phyloP scores from a whole-genome alignment of 164 flowering plant species.

The Buxus sempervirens region DNA sequence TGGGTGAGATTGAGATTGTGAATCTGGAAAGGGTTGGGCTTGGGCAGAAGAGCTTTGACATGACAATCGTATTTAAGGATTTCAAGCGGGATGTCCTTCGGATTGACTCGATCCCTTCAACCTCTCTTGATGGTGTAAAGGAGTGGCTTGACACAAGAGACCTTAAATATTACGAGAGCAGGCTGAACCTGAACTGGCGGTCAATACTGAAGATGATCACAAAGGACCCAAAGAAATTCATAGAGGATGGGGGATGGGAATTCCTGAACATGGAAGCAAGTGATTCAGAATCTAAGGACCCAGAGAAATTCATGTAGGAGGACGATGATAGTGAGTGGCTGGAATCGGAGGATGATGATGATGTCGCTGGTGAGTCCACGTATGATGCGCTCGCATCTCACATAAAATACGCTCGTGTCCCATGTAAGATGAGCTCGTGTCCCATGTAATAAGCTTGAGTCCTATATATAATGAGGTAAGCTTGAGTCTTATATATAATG shows the following conservation, averaged over 20 bases:
- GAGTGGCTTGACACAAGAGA: conserved; percentile 72
- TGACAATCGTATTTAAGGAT: conserved; percentile 68
- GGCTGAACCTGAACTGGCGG: conserved; percentile 56
- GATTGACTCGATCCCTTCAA: conserved; percentile 59
- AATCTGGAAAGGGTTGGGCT: conserved; percentile 65
- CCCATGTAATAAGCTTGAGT: no score
- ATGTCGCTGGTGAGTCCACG: no score
- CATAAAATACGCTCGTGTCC: no score
- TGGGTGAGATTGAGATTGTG: conserved; percentile 66
- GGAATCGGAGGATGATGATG: conserved; percentile 28
- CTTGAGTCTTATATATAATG: no score
- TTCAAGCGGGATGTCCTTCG: conserved; percentile 62
- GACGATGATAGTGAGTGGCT: conserved; percentile 22
- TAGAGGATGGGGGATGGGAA: conserved; percentile 71
- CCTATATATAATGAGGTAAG: no score
- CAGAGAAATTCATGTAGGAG: conserved; percentile 45
- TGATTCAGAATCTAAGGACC: conserved; percentile 51
- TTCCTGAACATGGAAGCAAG: conserved; percentile 59
- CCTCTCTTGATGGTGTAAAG: conserved; percentile 62
- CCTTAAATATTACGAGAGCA: conserved; percentile 63
- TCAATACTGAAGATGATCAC: conserved; percentile 54
- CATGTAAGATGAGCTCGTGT: no score
- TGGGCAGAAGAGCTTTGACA: conserved; percentile 65
- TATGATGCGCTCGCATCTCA: no score
- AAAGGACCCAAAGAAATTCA: conserved; percentile 55